Base-by-base conservation (phyloP, 2,329 filamentous ascomycete species). In the Fusarium decemcellulare region DNA sequence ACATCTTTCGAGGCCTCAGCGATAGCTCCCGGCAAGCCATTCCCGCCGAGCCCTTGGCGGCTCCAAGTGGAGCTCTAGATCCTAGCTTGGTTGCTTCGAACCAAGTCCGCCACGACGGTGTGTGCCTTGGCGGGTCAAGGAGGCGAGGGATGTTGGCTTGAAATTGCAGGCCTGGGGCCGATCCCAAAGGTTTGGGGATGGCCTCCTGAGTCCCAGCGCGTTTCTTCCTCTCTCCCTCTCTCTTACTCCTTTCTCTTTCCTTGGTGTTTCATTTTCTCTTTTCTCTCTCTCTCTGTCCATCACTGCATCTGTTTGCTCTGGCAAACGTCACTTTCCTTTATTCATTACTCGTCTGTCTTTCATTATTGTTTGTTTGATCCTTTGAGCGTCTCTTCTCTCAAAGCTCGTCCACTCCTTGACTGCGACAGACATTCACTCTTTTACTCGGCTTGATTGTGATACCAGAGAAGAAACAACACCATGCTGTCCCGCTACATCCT, bases 401-500 rank as follows among this genome's bases (percentile, higher is more conserved):
- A 51, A 16, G 54, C 47, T 63, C 55, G 48, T 56, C 27, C 63
- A 64, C 70, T 73, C 70, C 63, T 71, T 72, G 54, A 71, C 55
- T 53, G 36, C 48, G 32, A 48, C 37, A 67, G 50, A 50, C 44
- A 65, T 47, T 62, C 42, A 58, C 47, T 46, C 55, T 32, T 48
- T 54, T 54, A 43, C 57, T 37, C 30, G 14, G 27, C 40, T 65
- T 50, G n/a, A 36, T 40, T 42, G 47, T 54, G 50, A 34, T 52
- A 40, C 64, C 39, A 37, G 9, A 57, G 14, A 36, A 14, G 4
- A 34, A 30, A 11, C 64, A 30, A 11, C 64, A 68, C 30, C 42
- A 78, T 76, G 75, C 57, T 77, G 39, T 76, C 70, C 58, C 69
- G 73, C 50, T 69, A 61, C 27, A 63, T 81, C 50, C 59, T 78